Evolutionary conservation across 1,139 yeast species (phyloP).

Genomic region (Diutina neorugosa): DNA sequence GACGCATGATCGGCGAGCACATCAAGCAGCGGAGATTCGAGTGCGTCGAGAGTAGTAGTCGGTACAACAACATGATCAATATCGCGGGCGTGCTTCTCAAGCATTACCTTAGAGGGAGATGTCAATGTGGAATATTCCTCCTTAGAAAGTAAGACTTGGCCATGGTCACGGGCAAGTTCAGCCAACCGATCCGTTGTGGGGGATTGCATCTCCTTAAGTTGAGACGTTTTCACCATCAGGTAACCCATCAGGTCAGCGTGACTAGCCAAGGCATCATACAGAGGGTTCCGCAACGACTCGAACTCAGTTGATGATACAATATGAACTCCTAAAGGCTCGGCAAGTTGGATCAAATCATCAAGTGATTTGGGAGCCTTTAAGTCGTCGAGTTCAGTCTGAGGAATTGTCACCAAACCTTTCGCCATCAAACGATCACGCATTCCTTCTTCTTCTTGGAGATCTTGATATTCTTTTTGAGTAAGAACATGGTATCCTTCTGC

Average conservation of each 20-base stretch:
- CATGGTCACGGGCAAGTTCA: not conserved
- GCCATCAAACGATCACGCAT: constrained; percentile 21
- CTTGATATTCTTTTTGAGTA: constrained; percentile 16
- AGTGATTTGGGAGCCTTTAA: constrained; percentile 8
- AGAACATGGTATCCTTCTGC: constrained; percentile 20
- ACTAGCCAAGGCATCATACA: not conserved
- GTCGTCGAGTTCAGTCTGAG: constrained; percentile 13
- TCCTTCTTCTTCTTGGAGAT: constrained; percentile 20
- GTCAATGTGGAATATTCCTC: not conserved
- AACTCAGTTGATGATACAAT: constrained; percentile 6
- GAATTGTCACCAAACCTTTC: constrained; percentile 24
- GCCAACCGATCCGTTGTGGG: not conserved
- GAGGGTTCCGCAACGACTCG: not conserved
- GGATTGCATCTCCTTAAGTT: not conserved
- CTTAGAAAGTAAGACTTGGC: not conserved
- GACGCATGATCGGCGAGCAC: not conserved
- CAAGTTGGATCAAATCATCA: not conserved
- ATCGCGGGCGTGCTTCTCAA: not conserved
- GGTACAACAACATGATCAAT: not conserved
- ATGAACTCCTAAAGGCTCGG: not conserved
- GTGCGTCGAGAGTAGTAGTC: not conserved
- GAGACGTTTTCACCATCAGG: not conserved
- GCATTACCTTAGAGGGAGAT: not conserved
- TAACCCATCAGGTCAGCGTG: not conserved
- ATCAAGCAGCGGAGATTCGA: not conserved